phyloP scores from a whole-genome alignment of 768 basidiomycete genomes.

The Coprinopsis cinerea region DNA sequence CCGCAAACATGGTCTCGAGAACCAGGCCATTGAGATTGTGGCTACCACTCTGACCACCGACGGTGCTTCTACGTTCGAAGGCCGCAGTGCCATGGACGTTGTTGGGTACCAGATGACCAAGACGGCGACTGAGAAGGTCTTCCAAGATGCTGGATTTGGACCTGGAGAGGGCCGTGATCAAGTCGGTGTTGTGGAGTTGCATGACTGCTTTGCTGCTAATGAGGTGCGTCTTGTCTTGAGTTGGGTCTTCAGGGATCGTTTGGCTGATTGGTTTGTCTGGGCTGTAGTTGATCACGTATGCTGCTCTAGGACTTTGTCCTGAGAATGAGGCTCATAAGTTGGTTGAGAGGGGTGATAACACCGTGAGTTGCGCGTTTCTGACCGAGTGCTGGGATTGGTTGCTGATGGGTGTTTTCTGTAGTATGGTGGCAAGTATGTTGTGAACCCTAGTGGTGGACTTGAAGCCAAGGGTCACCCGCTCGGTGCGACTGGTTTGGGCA shows the following conservation, averaged over 20 bases:
- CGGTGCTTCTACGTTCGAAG: constrained; percentile 55
- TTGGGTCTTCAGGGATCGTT: not conserved
- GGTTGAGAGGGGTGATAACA: constrained; percentile 73
- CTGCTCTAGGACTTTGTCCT: constrained; percentile 69
- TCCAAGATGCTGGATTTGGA: constrained; percentile 62
- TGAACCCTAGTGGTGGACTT: constrained; percentile 81
- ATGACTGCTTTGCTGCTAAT: constrained; percentile 82
- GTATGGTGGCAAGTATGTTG: constrained; percentile 82
- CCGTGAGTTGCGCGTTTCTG: constrained; percentile 55
- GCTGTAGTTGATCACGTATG: constrained; percentile 68
- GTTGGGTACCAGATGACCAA: constrained; percentile 80
- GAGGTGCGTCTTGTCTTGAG: constrained; percentile 41
- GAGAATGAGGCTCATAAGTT: constrained; percentile 65
- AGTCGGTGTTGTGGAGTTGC: constrained; percentile 81
- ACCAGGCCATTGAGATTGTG: constrained; percentile 83
- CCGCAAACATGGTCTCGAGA: constrained; percentile 63
- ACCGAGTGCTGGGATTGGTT: not conserved
- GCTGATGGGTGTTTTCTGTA: constrained; percentile 18
- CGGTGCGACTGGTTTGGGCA: constrained; percentile 76
- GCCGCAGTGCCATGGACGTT: constrained; percentile 68
- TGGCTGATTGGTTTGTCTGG: not conserved
- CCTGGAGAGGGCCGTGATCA: constrained; percentile 60
- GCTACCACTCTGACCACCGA: constrained; percentile 65
- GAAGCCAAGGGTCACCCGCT: constrained; percentile 89
- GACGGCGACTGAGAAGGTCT: constrained; percentile 60